phyloP scores from a whole-genome alignment of 2,329 filamentous ascomycete genomes.

The Aureobasidium namibiae region DNA sequence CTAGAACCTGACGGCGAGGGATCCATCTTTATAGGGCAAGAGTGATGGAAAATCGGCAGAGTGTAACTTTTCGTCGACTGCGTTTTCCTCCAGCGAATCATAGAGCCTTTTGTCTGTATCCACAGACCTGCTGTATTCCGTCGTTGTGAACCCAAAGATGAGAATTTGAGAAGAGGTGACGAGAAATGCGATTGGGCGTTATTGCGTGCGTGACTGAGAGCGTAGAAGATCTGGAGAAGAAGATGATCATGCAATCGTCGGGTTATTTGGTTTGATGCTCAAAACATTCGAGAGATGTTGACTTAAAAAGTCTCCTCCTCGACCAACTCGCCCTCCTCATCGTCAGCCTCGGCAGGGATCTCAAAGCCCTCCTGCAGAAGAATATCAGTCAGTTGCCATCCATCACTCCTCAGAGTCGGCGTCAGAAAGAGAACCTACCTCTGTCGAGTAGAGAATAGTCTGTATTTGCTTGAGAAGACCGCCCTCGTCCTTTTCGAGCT shows the following conservation, averaged over 20 bases:
- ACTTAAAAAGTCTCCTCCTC: slow-evolving; percentile 72
- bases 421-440: slow-evolving; percentile 41
- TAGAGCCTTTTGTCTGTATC: background rate
- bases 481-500: slow-evolving; percentile 89
- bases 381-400: background rate
- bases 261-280: background rate
- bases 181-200: background rate
- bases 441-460: slow-evolving; percentile 92
- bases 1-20: background rate
- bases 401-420: background rate
- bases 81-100: background rate
- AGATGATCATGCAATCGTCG: background rate
- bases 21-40: background rate
- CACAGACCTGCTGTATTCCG: slow-evolving; percentile 1
- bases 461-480: slow-evolving; percentile 93
- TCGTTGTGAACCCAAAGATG: background rate
- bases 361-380: slow-evolving; percentile 58
- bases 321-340: slow-evolving; percentile 52
- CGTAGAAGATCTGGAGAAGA: background rate
- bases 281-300: background rate
- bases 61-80: background rate
- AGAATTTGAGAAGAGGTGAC: background rate
- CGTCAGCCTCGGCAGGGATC: slow-evolving; percentile 73
- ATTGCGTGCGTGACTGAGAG: background rate
- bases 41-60: background rate